Evolutionary conservation across 164 flowering plant species (phyloP).

Genomic region (Piper betle): DNA sequence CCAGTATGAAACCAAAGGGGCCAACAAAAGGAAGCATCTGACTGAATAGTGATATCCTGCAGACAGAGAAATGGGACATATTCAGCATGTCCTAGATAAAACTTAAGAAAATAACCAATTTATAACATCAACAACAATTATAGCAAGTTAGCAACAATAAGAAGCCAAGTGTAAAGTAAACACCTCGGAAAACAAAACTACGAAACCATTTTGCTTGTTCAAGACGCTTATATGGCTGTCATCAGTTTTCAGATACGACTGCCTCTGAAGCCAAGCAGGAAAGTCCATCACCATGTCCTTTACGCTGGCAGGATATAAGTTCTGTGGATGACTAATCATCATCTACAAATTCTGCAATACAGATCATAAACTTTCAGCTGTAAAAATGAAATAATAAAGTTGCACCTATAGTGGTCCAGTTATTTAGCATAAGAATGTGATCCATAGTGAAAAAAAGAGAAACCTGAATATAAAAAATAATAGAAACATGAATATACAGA

Average conservation of each 20-base stretch:
- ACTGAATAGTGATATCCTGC: slow-evolving; percentile 46
- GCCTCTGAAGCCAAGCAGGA: slow-evolving; percentile 56
- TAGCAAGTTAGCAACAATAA: neutral
- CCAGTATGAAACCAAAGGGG: slow-evolving; percentile 86
- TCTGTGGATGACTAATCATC: slow-evolving; percentile 78
- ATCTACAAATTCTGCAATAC: slow-evolving; percentile 67
- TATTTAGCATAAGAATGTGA: neutral
- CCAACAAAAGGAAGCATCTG: slow-evolving; percentile 54
- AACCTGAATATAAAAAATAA: slow-evolving; percentile 27
- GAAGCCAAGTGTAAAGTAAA: slow-evolving; percentile 7
- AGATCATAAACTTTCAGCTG: neutral
- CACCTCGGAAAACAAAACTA: slow-evolving; percentile 78
- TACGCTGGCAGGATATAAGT: slow-evolving; percentile 41
- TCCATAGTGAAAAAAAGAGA: slow-evolving; percentile 18
- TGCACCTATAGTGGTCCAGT: slow-evolving; percentile 13
- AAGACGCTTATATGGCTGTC: slow-evolving; percentile 8
- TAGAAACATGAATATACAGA: slow-evolving; percentile 41
- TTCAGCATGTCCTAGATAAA: neutral
- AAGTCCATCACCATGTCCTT: slow-evolving; percentile 40
- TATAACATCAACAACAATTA: neutral
- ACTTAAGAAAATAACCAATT: neutral
- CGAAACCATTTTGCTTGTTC: slow-evolving; percentile 12
- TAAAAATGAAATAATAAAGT: slow-evolving; percentile 28
- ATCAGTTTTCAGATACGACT: slow-evolving; percentile 13
- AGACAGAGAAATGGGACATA: slow-evolving; percentile 6